Evolutionary conservation across 441 rosid species (phyloP).

Genomic region (Dalechampia spathulata): DNA sequence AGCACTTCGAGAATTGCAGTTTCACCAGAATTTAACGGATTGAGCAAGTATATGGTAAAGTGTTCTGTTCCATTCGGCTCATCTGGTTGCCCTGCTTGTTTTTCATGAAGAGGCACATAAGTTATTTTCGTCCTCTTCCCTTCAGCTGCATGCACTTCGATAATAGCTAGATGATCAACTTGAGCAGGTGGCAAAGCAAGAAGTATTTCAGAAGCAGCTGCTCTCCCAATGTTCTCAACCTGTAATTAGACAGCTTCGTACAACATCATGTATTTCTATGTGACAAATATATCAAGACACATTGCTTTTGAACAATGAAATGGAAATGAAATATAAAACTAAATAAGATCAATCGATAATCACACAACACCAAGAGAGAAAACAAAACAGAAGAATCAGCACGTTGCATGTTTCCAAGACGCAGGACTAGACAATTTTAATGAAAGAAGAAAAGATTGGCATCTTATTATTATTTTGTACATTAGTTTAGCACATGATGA

Average conservation of each 20-base stretch:
- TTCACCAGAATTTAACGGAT: conserved; percentile 55
- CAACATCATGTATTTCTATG: no score
- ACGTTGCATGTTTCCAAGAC: no score
- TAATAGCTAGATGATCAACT: conserved; percentile 58
- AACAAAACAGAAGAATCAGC: no score
- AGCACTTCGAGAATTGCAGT: conserved; percentile 70
- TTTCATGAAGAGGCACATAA: conserved; percentile 49
- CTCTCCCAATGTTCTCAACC: conserved; percentile 71
- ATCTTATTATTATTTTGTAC: no score
- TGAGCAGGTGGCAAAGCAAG: conserved; percentile 81
- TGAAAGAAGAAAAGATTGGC: not conserved
- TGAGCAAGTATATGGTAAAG: conserved; percentile 45
- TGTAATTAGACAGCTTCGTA: no score
- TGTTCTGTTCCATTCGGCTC: conserved; percentile 69
- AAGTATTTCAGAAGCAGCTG: conserved; percentile 58
- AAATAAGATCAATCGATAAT: no score
- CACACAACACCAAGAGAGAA: not conserved
- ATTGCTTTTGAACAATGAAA: no score
- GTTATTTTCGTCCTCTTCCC: conserved; percentile 66
- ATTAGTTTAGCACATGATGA: no score
- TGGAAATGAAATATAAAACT: no score
- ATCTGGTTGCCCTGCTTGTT: conserved; percentile 58
- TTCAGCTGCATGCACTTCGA: conserved; percentile 59
- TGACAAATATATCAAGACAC: no score
- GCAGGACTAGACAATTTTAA: no score